Evolutionary conservation across 2,329 filamentous ascomycete genomes (phyloP), one percentile per base, ranked within the genome.

Genomic region (Penicillium sp.): DNA sequence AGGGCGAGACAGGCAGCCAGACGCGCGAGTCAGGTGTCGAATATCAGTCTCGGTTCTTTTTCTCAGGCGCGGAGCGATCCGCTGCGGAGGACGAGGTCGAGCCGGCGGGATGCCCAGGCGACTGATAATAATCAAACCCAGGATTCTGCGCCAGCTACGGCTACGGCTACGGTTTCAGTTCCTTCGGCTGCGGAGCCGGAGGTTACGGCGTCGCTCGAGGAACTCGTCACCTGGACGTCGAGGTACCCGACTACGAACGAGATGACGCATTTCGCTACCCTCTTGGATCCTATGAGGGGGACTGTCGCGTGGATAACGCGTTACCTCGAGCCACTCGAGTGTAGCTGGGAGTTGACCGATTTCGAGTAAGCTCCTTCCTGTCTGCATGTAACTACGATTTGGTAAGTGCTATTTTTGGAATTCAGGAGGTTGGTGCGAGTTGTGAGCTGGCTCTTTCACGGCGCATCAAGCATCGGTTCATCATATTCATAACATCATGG

Each of bases 181-280:
- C 1, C 21, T 21, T 21, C 21, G 21, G 9, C 49, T 9, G 15
- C 57, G 9, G 35, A 56, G 1, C 31, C 54, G 21, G 66, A 68
- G 41, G 56, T 71, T 11, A 71, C 68, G 11, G 65, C 72, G 31
- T 72, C 67, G 62, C 70, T 73, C 9, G 54, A 63, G 15, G 75
- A 79, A 31, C 67, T 87, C 3, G 73, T 79, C 2, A 66, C 73
- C 11, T 86, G 85, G 85, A 74, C 87, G 8, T 75, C 76, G 23
- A 75, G 74, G 15, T 84, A 81, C 62, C 86, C 86, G 0, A 83
- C 84, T 3, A 81, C 81, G 17, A 88, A 88, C 67, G 83, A 86
- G 59, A 78, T 76, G 41, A 88, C 85, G 2, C 86, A 89, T 72
- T 89, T 84, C 72, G 81, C 82, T 4, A 80, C 81, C 21, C 73